Evolutionary conservation across 129 eudicot genomes (phyloP), one percentile per base, ranked within the genome.

Genomic region (Lactuca sativa): DNA sequence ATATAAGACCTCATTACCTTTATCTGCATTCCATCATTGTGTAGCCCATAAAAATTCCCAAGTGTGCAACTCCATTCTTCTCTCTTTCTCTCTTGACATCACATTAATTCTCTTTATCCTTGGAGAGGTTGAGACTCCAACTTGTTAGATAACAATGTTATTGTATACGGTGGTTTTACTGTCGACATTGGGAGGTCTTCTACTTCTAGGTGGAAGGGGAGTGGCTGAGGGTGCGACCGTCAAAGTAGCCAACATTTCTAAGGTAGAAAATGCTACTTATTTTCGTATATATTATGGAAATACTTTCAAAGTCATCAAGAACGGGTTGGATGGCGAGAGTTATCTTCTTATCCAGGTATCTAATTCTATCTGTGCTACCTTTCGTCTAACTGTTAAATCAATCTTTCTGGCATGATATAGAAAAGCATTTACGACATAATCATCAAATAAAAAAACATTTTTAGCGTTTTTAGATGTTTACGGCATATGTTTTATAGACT

Each of bases 341-440:
- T 93, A 93, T 74, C 99, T 93, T 85, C 99, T 93, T 64, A 85
- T 84, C 64, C 97, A 90, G 96, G 99, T 95, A 78, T 9, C 3
- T 56, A 74, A 6, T 8, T 11, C 5, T 10, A 7, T 11, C 5
- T 10, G 18, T 15, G 9, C 34, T 31, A 4, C 5, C 9, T 21
- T 52, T 67, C 10, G 34, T 34, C 5, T 7, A 62, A 62, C 44
- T 47, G 5, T 12, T 47, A 47, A 4, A 47, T 47, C 3, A n/a
- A 47, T 12, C 52, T 47, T 47, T 1, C 52, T 47, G 13, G 15
- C 52, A 47, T 44, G 2, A 36, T 4, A 36, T 6, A 36, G 38
- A 36, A 36, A 36, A 36, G 38, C 38, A 36, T 36, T 56, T 17
- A 48, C 38, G 33, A 9, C 44, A 21, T 6, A 15, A 36, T 49